A percentile compares a stretch with the other conserved stretches of the same genome.
Evolutionary conservation across 2,329 filamentous ascomycete genomes (phyloP).

Genomic region (Lizonia empirigonia): DNA sequence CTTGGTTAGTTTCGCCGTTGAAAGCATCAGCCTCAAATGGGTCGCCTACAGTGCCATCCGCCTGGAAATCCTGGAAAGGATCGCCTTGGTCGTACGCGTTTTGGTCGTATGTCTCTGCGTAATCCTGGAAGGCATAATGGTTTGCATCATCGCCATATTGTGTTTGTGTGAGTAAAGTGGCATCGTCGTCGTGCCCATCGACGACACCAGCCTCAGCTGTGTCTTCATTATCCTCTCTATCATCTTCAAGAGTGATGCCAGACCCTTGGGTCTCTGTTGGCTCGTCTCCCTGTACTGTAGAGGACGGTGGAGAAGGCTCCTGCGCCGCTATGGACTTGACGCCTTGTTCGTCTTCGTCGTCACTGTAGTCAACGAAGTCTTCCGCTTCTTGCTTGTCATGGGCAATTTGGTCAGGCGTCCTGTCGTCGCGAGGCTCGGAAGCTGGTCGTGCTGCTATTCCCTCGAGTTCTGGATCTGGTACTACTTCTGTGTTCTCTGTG

Average conservation of each 20-base stretch:
- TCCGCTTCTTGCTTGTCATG: conserved; percentile 38
- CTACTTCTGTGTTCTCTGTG: neutral
- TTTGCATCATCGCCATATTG: conserved; percentile 19
- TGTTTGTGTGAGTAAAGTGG: conserved; percentile 16
- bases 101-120: conserved; percentile 19
- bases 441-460: neutral
- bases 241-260: conserved; percentile 6
- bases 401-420: conserved; percentile 12
- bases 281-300: conserved; percentile 44
- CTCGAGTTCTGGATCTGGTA: neutral
- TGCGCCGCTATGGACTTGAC: conserved; percentile 14
- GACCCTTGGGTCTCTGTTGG: conserved; percentile 19
- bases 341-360: conserved; percentile 47
- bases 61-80: conserved; percentile 20
- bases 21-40: conserved; percentile 13
- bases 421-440: conserved; percentile 5
- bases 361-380: conserved; percentile 58
- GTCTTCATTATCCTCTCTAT: conserved; percentile 9
- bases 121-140: conserved; percentile 26
- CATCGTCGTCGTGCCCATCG: conserved; percentile 12
- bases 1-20: conserved; percentile 34
- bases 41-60: conserved; percentile 20
- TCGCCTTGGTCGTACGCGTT: conserved; percentile 21
- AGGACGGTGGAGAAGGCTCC: conserved; percentile 36
- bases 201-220: conserved; percentile 5